Evolutionary conservation across 2,329 filamentous ascomycete species (phyloP), one percentile per base, ranked within the genome.

Genomic region (Phoma herbarum): DNA sequence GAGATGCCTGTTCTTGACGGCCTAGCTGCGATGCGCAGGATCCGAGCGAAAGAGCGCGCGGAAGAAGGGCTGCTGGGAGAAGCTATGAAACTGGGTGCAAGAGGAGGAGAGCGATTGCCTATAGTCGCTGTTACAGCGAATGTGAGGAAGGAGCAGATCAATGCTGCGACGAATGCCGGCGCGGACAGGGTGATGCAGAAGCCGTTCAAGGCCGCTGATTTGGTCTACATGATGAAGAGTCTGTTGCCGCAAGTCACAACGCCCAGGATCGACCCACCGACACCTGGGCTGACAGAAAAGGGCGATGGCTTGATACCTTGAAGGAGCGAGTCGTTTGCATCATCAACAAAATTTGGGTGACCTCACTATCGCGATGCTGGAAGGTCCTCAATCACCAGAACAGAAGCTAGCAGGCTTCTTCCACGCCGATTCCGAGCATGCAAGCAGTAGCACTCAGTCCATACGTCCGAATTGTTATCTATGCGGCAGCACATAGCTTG

Each of bases 1-100:
- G 82, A 78, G 69, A 86, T 86, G 85, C 84, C 84, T 0, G 75
- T 85, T 4, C 81, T 86, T 63, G 80, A 86, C 50, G 74, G 73
- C 0, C 45, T 75, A 25, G 66, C 63, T 9, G 72, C 73, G 0
- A 85, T 83, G 9, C 75, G 77, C 10, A 76, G 75, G 52, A 85
- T 86, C 20, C 77, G 83, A 2, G 72, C 77, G 11, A 76, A 81
- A 14, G 83, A 85, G 64, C 63, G 66, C 1, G 76, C 80, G 4
- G 62, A 64, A 3, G 63, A 67, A 18, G 64, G 67, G 1, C 25
- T 67, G 11, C 37, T 65, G 0, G 65, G 61, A 14, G 57, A 62
- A 31, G 56, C 58, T 11, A 62, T 61, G 29, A 42, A 59, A 22
- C 67, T 76, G 12, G 65, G 67, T 10, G 51, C 77, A 16, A 62